Base-by-base conservation (phyloP, 306 rosid species). In the Casuarina equisetifolia region DNA sequence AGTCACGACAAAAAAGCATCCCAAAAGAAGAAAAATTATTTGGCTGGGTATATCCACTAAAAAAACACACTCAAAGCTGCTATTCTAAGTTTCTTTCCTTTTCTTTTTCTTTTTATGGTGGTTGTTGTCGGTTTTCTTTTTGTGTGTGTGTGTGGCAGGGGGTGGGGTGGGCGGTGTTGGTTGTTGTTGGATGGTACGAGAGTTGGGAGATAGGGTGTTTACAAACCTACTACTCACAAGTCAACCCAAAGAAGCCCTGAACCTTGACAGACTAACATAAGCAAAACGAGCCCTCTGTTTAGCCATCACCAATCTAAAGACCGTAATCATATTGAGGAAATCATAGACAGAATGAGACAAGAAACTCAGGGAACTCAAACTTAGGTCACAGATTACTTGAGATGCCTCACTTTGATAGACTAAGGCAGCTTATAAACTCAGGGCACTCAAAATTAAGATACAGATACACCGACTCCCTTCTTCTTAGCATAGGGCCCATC, bases 361-460 rank as follows among this genome's bases (percentile, higher is more conserved):
- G 69, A 39, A 38, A 15, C 9, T 63, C 46, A 15, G 20, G 69
- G 38, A 63, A 63, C 46, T 38, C 69, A 39, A 63, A 63, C 69
- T 17, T 36, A 63, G 13, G 69, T 13, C 6, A 13, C 10, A 13
- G 4, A 63, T 63, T 38, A 63, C 69, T 63, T 35, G 38, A 63
- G 44, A 63, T 25, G 25, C 38, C 66, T 66, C 13, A 66, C 71
- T 6, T 66, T 16, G 48, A 66, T 9, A 40, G 49, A 66, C 39
- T 32, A 35, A 63, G 44, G 35, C 7, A 54, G 13, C 64, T 58
- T 25, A 4, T 39, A 15, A 9, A 40, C 36, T 69, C 54, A 5
- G 2, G 42, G 42, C 72, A 74, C 63, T 82, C 74, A 71, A 71
- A 76, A 20, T 76, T 74, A 75, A 82, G 50, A 46, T 1, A 67